Base-by-base conservation (phyloP, 208 protist species). In the Angomonas ambiguus region DNA sequence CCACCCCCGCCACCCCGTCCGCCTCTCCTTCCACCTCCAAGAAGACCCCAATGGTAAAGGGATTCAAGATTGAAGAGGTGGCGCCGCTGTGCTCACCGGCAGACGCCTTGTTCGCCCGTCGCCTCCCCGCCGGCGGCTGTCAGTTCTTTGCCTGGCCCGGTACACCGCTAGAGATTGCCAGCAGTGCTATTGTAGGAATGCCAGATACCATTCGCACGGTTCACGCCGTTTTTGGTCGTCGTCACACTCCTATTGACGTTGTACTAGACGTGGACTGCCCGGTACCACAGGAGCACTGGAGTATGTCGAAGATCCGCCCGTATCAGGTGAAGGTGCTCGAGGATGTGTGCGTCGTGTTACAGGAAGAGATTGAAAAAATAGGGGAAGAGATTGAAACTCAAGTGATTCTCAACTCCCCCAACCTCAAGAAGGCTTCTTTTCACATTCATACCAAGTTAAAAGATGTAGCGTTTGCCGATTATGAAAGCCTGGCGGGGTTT, bases 111-210 rank as follows among this genome's bases (percentile, higher is more conserved):
- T 94, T 94, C 24, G 88, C 88, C 2, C 83, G 88, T 6, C 83
- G 85, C 2, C 76, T 94, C 18, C 79, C 88, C 0, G 71, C 83
- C 2, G 88, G 88, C 16, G 88, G 88, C 25, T 94, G 85, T 60
- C 88, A 94, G 72, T 94, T 92, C 77, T 94, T 94, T 63, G 85
- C 88, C 1, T 94, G 88, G 88, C 88, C 88, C 1, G 88, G 88
- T 24, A 92, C 85, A 0, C 72, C 85, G 51, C 75, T 91, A 34
- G 41, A 65, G 16, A 78, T 88, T 25, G 85, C 88, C 48, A 87
- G 83, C 57, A 68, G 71, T 34, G 88, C 85, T 1, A 91, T 94
- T 33, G 55, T 86, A 18, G 86, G 80, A 22, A 94, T 94, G 88
- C 88, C 88, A 25, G 88, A 92, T 38, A 88, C 80, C 0, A 92